Base-by-base conservation (phyloP, 2,329 filamentous ascomycete species). In the Colletotrichum tanaceti region DNA sequence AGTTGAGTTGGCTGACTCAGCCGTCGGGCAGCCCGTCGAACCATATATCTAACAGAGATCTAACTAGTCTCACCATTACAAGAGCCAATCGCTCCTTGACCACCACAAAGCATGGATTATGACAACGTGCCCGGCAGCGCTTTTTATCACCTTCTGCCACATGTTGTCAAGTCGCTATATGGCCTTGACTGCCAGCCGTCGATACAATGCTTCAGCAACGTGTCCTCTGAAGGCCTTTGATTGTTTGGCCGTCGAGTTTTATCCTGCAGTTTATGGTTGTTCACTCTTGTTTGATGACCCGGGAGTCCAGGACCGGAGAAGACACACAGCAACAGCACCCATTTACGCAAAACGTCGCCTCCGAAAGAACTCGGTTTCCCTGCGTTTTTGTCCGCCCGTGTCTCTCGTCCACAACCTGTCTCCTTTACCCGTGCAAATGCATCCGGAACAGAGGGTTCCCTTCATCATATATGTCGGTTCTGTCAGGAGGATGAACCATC, bases 261-360 rank as follows among this genome's bases (percentile, higher is more conserved):
- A 68, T 20, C 28, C 47, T 44, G 39, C n/a, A 22, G 35, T 20
- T 63, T 63, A 67, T 58, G 64, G 59, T 63, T 63, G 64, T 63
- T 43, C 20, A 22, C 62, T 50, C 47, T 20, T 41, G 68, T 70
- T 70, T 73, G 71, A 73, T 72, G 69, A 49, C 59, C 71, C 52
- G 69, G 59, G 58, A 63, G 71, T 70, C 71, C 63, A 58, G 71
- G 59, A 61, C 60, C 47, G 49, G 47, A 63, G 54, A 64, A 49
- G 55, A 60, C 46, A 28, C n/a, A 28, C 35, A n/a, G 49, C 65
- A 67, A 70, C 62, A 55, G 20, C 53, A 60, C 38, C n/a, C 35
- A 41, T 49, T 49, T 24, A 47, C 35, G 62, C n/a, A 62, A 35
- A 44, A 5, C 22, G 10, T 46, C 13, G 50, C 38, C 62, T 44